phyloP scores from a whole-genome alignment of 108 stramenopile genomes.

The Bacterosira constricta region DNA sequence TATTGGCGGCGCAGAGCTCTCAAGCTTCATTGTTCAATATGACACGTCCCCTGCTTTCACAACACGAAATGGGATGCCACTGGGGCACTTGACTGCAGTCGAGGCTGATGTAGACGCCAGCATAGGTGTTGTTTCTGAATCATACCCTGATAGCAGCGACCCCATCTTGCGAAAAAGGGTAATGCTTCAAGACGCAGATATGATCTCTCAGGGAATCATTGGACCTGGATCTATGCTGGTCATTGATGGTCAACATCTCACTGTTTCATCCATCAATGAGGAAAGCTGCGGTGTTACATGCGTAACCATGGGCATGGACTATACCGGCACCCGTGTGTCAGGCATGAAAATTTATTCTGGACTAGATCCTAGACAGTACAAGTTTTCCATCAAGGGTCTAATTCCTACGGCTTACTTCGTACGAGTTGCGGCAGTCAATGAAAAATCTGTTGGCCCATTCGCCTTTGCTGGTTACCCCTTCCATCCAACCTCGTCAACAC shows the following conservation, averaged over 20 bases:
- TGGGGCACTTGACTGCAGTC: slow-evolving; percentile 29
- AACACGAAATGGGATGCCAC: slow-evolving; percentile 34
- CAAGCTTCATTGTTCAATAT: slow-evolving; percentile 47
- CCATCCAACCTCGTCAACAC: slow-evolving; percentile 37
- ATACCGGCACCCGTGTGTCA: slow-evolving; percentile 17
- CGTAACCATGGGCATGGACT: slow-evolving; percentile 35
- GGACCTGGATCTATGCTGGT: slow-evolving; percentile 20
- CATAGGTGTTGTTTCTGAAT: slow-evolving; percentile 32
- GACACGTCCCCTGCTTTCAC: slow-evolving; percentile 51
- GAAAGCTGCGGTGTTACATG: slow-evolving; percentile 38
- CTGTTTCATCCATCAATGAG: slow-evolving; percentile 33
- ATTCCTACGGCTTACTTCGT: slow-evolving; percentile 48
- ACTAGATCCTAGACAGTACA: slow-evolving; percentile 14
- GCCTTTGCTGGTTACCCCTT: slow-evolving; percentile 50
- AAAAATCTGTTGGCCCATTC: slow-evolving; percentile 29
- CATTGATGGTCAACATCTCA: slow-evolving; percentile 27
- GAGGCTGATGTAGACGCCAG: slow-evolving; percentile 36
- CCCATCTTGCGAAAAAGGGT: slow-evolving; percentile 32
- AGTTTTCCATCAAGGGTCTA: slow-evolving; percentile 34
- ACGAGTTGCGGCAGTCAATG: slow-evolving; percentile 62
- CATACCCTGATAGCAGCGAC: slow-evolving; percentile 33
- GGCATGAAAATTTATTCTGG: slow-evolving; percentile 40
- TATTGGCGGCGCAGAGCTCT: slow-evolving; percentile 47
- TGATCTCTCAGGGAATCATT: slow-evolving; percentile 25
- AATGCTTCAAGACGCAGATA: slow-evolving; percentile 22